These are phyloP conservation scores for Phaeophleospora eucalypticola DNA, from an alignment of 2,329 filamentous ascomycete species.

Conservation along the genomic window DNA sequence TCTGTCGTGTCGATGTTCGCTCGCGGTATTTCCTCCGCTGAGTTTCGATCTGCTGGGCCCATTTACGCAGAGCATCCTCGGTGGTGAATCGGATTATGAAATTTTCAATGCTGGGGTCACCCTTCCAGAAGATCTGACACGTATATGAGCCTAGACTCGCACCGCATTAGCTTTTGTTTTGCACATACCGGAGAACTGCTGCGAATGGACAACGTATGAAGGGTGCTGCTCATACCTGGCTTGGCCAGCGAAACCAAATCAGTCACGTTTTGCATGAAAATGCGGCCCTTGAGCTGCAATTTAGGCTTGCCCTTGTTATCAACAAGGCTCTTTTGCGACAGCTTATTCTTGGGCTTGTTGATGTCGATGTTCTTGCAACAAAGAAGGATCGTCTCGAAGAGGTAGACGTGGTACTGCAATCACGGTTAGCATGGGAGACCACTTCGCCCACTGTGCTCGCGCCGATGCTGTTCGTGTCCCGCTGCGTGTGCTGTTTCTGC, in stretches of 20 bases:
- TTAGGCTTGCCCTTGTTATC: conserved; percentile 70
- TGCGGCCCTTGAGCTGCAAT: conserved; percentile 89
- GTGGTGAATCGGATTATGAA: conserved; percentile 92
- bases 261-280: conserved; percentile 99
- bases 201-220: conserved; percentile 11
- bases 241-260: conserved; percentile 85
- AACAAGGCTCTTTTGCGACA: conserved; percentile 66
- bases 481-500: no score
- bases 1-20: conserved; percentile 40
- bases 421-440: background rate
- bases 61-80: conserved; percentile 90
- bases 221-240: conserved; percentile 60
- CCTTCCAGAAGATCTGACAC: conserved; percentile 98
- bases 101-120: conserved; percentile 90
- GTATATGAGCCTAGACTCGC: conserved; percentile 71
- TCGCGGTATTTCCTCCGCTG: conserved; percentile 59
- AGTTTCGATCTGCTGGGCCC: conserved; percentile 72
- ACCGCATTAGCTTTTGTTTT: conserved; percentile 19
- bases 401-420: conserved; percentile 85
- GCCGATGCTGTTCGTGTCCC: no score
- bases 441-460: no score
- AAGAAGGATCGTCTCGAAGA: conserved; percentile 90
- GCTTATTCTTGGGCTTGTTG: conserved; percentile 70
- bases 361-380: conserved; percentile 94
- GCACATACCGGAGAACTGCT: conserved; percentile 28